Evolutionary conservation across 306 rosid species (phyloP).

Genomic region (Begonia loranthoides): DNA sequence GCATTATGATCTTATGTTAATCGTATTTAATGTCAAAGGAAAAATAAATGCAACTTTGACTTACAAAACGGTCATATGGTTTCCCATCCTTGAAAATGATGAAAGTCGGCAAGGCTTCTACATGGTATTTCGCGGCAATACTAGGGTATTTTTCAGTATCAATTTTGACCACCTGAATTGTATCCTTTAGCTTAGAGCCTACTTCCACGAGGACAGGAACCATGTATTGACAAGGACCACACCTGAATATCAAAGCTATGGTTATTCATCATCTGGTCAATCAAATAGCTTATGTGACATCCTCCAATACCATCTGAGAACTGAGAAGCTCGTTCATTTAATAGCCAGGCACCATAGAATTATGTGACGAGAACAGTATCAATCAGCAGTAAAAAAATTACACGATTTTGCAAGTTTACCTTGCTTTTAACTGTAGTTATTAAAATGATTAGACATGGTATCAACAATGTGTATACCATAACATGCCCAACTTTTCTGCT

Average conservation of each 20-base stretch:
- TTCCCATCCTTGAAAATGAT: constrained; percentile 77
- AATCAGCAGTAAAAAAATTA: too few relatives aligned
- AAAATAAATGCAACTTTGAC: constrained; percentile 13
- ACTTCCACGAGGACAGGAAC: constrained; percentile 81
- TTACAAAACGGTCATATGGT: constrained; percentile 71
- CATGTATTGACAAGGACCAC: constrained; percentile 98
- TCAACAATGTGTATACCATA: too few relatives aligned
- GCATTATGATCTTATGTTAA: too few relatives aligned
- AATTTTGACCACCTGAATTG: constrained; percentile 66
- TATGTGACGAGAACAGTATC: too few relatives aligned
- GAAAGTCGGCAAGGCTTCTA: constrained; percentile 88
- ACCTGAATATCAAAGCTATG: constrained; percentile 36
- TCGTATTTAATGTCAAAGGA: too few relatives aligned
- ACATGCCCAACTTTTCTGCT: too few relatives aligned
- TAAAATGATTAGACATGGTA: too few relatives aligned
- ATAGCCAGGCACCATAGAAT: too few relatives aligned
- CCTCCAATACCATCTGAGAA: background rate
- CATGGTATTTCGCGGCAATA: constrained; percentile 65
- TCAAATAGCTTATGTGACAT: background rate
- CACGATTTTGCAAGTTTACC: too few relatives aligned
- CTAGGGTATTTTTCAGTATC: constrained; percentile 89
- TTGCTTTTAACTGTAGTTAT: too few relatives aligned
- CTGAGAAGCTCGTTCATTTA: too few relatives aligned
- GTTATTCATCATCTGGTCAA: constrained; percentile 8
- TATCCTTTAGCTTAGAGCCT: constrained; percentile 39